Evolutionary conservation across 2,329 filamentous ascomycete genomes (phyloP).

Genomic region (Microcera coccophila): DNA sequence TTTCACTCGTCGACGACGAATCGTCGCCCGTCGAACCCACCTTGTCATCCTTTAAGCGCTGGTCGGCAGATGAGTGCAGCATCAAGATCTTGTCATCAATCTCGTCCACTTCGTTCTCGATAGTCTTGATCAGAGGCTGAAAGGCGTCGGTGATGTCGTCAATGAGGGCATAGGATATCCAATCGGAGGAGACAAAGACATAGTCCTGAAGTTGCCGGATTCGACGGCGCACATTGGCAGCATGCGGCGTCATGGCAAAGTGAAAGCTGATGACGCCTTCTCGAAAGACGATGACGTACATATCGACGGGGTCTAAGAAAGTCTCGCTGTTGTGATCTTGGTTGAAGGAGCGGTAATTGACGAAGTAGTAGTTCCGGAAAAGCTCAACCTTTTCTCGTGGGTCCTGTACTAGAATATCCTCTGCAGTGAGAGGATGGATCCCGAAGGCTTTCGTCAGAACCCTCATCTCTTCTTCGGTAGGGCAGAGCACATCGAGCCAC

Average conservation of each 20-base stretch:
- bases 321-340: slow-evolving; percentile 86
- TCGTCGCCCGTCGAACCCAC: slow-evolving; percentile 49
- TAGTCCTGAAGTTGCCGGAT: slow-evolving; percentile 94
- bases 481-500: slow-evolving; percentile 91
- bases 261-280: slow-evolving; percentile 96
- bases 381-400: slow-evolving; percentile 96
- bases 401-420: slow-evolving; percentile 97
- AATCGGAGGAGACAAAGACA: slow-evolving; percentile 86
- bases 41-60: slow-evolving; percentile 37
- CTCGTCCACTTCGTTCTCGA: slow-evolving; percentile 94
- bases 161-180: slow-evolving; percentile 97
- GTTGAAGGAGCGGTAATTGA: slow-evolving; percentile 97
- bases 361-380: slow-evolving; percentile 96
- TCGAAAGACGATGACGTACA: slow-evolving; percentile 95
- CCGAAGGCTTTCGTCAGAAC: slow-evolving; percentile 87
- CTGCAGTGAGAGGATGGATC: slow-evolving; percentile 90
- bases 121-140: slow-evolving; percentile 82
- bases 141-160: slow-evolving; percentile 98
- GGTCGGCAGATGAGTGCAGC: slow-evolving; percentile 62
- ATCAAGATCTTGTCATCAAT: slow-evolving; percentile 89
- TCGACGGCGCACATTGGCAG: slow-evolving; percentile 88
- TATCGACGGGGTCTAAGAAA: slow-evolving; percentile 91
- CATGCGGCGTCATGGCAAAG: slow-evolving; percentile 92
- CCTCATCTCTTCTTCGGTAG: slow-evolving; percentile 94
- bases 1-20: slow-evolving; percentile 38